These are phyloP conservation scores for Penicillium psychrosexuale DNA, from an alignment of 2,329 filamentous ascomycete genomes.

Conservation along the genomic window DNA sequence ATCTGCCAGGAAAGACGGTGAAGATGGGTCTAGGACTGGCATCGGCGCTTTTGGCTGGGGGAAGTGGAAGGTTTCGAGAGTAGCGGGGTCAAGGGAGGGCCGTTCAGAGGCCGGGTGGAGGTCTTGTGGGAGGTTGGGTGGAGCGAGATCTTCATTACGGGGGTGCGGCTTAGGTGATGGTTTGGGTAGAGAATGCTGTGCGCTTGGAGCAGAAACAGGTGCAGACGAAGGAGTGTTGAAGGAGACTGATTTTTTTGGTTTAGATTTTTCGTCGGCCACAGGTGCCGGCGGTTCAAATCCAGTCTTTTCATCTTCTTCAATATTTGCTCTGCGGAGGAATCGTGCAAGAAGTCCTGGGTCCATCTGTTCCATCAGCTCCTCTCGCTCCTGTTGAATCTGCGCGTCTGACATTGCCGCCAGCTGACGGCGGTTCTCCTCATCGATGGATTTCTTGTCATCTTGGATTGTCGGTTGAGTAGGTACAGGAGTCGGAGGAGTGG, in stretches of 20 bases:
- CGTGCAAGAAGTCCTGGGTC: conserved; percentile 73
- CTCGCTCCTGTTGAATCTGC: conserved; percentile 76
- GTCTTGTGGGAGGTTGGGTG: conserved; percentile 36
- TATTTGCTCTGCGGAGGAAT: conserved; percentile 70
- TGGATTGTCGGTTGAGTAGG: conserved; percentile 11
- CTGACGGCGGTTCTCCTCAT: conserved; percentile 73
- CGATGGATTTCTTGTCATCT: conserved; percentile 69
- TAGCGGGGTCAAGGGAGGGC: conserved; percentile 29
- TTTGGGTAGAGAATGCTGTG: conserved; percentile 7
- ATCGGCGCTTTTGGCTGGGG: conserved; percentile 47
- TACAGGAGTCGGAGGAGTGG: conserved; percentile 12
- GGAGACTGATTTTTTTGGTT: conserved; percentile 33
- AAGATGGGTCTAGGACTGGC: conserved; percentile 77
- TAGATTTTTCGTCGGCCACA: conserved; percentile 5
- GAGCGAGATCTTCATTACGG: conserved; percentile 36
- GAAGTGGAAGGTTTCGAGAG: conserved; percentile 40
- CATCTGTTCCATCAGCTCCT: conserved; percentile 75
- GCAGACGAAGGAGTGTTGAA: conserved; percentile 20
- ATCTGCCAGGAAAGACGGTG: conserved; percentile 76
- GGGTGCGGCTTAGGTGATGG: conserved; percentile 4
- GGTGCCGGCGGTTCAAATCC: conserved; percentile 5
- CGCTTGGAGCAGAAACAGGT: conserved; percentile 4
- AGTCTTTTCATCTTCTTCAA: conserved; percentile 58
- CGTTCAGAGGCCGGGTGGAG: conserved; percentile 41
- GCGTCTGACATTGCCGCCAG: conserved; percentile 74